Base-by-base conservation (phyloP, 768 basidiomycete genomes). In the Udeniomyces megalosporus region DNA sequence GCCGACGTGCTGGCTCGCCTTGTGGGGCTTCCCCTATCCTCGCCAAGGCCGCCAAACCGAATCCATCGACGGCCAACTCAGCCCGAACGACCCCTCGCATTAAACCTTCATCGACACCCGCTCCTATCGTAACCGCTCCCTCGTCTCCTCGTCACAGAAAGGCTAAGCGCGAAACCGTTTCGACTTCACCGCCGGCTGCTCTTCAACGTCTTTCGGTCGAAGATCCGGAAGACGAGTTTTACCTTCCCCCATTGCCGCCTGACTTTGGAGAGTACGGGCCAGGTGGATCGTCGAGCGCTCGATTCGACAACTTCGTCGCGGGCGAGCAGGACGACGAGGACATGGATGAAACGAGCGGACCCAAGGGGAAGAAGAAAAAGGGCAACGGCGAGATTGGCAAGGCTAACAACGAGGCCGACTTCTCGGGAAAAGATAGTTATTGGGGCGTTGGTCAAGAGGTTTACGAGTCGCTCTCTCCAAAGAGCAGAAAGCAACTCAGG, bases 371-470 rank as follows among this genome's bases (percentile, higher is more conserved):
- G 38, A 42, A 42, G 38, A 8, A 17, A 8, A 42, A 42, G 38
- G 38, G 38, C 38, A 17, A 42, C 17, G 38, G 8, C 38, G 38
- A 8, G 8, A 17, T 17, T 42, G 38, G 10, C 38, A 42, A 42
- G 38, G 38, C 38, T 8, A 42, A 42, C 17, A 51, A 47, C 20
- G 47, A 45, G 6, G 48, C 60, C 11, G 60, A 61, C 15, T 53
- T 61, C 12, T 52, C 35, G 22, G 60, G 60, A 15, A 53, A 50
- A 4, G 51, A 61, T 28, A 49, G 51, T 24, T 61, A 35, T 29
- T 61, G 60, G 60, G 60, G 60, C 4, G 28, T 61, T 17, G 60
- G 60, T 6, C 29, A 54, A 28, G 60, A 53, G n/a, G 60, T 34
- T 4, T 61, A 61, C 53, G 14, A 42, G 29, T 46, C 29, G 42